Conservation (phyloP, 768 basidiomycete genomes). For the Tulasnella calospora region DNA sequence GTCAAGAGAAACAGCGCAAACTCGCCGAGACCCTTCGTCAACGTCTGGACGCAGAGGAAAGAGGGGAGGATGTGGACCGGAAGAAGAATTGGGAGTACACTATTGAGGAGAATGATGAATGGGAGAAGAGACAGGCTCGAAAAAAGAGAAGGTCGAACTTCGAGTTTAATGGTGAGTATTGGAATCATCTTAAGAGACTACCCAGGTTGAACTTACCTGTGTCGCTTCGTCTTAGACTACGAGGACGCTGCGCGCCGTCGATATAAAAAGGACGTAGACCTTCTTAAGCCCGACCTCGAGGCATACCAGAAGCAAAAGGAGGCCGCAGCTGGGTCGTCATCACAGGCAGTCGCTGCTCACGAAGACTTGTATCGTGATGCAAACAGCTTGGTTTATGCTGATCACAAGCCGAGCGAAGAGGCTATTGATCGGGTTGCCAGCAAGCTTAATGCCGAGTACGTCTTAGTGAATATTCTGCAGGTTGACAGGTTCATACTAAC, state of each 20-base stretch:
- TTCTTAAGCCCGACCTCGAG: constrained; percentile 79
- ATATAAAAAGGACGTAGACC: constrained; percentile 89
- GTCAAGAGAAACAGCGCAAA: constrained; percentile 84
- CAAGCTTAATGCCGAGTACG: constrained; percentile 92
- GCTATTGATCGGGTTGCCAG: constrained; percentile 87
- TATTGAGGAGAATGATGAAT: constrained; percentile 90
- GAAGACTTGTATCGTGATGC: constrained; percentile 91
- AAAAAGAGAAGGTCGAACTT: constrained; percentile 83
- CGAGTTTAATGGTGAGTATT: constrained; percentile 76
- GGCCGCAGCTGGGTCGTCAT: constrained; percentile 44
- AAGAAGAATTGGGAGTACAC: constrained; percentile 94
- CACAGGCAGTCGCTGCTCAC: constrained; percentile 44
- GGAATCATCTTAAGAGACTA: not conserved
- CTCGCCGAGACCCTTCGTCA: constrained; percentile 79
- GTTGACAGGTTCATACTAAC: constrained; percentile 6
- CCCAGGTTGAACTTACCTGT: not conserved
- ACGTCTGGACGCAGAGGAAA: constrained; percentile 84
- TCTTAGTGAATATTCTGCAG: constrained; percentile 30
- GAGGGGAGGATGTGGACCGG: constrained; percentile 87
- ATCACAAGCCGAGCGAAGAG: constrained; percentile 92
- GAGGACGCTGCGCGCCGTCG: constrained; percentile 80
- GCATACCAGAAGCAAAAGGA: constrained; percentile 89
- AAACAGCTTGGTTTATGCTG: constrained; percentile 87
- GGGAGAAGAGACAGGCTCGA: constrained; percentile 84
- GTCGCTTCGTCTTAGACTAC: constrained; percentile 55